Percentiles rank a stretch among this genome's conserved stretches.
Evolutionary conservation across 768 basidiomycete species (phyloP).

Genomic region (Naematelia encephala): DNA sequence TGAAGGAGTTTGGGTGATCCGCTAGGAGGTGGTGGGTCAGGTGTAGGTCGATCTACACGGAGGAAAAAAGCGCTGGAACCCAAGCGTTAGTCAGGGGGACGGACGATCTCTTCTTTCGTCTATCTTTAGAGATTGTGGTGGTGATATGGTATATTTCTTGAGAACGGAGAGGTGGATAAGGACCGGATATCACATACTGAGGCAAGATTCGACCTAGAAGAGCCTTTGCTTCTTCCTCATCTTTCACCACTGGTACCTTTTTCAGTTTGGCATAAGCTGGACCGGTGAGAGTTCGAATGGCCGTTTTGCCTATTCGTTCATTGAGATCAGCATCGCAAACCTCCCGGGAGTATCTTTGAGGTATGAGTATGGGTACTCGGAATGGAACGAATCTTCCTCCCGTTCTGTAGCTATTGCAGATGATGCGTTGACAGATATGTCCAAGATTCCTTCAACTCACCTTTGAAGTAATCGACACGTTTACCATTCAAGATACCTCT

Average conservation of each 20-base stretch:
- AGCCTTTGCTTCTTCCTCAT: slow-evolving; percentile 69
- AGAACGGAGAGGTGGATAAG: not conserved
- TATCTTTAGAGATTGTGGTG: not conserved
- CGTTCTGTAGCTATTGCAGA: too few species aligned
- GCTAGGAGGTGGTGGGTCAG: slow-evolving; percentile 53
- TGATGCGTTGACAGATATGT: too few species aligned
- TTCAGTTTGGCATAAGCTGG: slow-evolving; percentile 89
- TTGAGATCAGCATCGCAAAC: slow-evolving; percentile 14
- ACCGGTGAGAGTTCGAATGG: slow-evolving; percentile 83
- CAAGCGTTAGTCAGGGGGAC: not conserved
- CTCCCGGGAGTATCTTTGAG: too few species aligned
- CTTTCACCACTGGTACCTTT: slow-evolving; percentile 61
- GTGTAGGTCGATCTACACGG: slow-evolving; percentile 68
- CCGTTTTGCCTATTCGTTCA: slow-evolving; percentile 71
- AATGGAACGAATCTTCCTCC: not conserved
- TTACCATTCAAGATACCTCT: slow-evolving; percentile 91
- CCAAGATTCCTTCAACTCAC: too few species aligned
- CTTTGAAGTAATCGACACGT: slow-evolving; percentile 97
- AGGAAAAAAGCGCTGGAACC: slow-evolving; percentile 72
- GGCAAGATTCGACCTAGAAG: slow-evolving; percentile 70
- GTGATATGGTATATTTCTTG: not conserved
- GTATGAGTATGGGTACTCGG: not conserved
- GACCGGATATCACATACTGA: slow-evolving; percentile 51
- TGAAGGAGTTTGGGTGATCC: slow-evolving; percentile 67
- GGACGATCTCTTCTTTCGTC: not conserved